phyloP scores from a whole-genome alignment of 805 yeast species.

The Priceomyces haplophilus region DNA sequence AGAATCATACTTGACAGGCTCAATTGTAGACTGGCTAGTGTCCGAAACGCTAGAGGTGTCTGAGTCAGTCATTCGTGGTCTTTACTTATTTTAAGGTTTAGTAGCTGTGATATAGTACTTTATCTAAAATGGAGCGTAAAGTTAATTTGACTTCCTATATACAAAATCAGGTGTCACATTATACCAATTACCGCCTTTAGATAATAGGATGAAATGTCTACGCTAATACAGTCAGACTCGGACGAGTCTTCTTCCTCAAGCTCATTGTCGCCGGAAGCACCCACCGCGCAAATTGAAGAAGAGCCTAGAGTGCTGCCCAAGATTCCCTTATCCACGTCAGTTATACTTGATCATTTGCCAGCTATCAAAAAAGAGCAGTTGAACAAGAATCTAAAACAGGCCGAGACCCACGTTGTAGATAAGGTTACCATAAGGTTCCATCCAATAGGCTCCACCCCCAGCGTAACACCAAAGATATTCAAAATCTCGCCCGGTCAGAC shows the following conservation, averaged over 20 bases:
- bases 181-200: neutral
- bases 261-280: conserved; percentile 2
- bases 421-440: conserved; percentile 53
- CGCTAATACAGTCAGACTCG: conserved; percentile 9
- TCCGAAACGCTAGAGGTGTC: conserved; percentile 13
- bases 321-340: conserved; percentile 19
- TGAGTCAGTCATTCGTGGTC: conserved; percentile 17
- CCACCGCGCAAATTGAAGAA: conserved; percentile 7
- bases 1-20: conserved; percentile 21
- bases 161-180: neutral
- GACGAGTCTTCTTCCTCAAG: conserved; percentile 8
- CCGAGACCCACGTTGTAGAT: neutral
- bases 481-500: conserved; percentile 47
- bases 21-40: conserved; percentile 21
- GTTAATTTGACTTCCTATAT: neutral
- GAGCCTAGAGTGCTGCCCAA: conserved; percentile 9
- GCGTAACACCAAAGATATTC: conserved; percentile 48
- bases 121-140: neutral
- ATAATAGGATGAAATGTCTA: conserved; percentile 6
- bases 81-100: neutral
- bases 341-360: conserved; percentile 12
- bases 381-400: conserved; percentile 6
- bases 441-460: conserved; percentile 57
- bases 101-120: neutral
- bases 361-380: conserved; percentile 9